Evolutionary conservation across 1,284 basidiomycete species (phyloP).

Genomic region (Trichosporon sp.): DNA sequence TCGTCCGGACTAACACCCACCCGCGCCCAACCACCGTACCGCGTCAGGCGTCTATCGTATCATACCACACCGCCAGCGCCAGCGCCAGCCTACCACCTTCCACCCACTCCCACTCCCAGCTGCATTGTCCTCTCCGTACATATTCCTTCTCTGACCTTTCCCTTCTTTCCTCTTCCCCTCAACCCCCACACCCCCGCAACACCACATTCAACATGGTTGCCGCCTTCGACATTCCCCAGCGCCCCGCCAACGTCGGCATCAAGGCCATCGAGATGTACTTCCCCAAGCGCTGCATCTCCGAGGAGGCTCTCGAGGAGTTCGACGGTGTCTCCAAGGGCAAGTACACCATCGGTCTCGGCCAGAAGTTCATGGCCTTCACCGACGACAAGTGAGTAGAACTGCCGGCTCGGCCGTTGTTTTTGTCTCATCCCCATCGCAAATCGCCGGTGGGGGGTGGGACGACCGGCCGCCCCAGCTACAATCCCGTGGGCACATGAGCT

Average conservation of each 20-base stretch:
- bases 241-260: slow-evolving; percentile 87
- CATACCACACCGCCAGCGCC: not conserved
- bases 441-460: not conserved
- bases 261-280: slow-evolving; percentile 92
- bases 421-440: not conserved
- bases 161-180: not conserved
- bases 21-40: not conserved
- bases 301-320: slow-evolving; percentile 88
- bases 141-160: not conserved
- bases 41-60: not conserved
- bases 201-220: slow-evolving; percentile 20
- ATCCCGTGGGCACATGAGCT: not conserved
- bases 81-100: not conserved
- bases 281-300: slow-evolving; percentile 89
- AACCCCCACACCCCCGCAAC: not conserved
- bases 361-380: slow-evolving; percentile 96
- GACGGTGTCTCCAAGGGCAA: slow-evolving; percentile 95
- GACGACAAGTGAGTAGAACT: slow-evolving; percentile 64
- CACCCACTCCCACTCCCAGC: not conserved
- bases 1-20: not conserved
- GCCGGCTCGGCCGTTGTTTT: not conserved
- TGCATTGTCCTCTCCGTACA: not conserved
- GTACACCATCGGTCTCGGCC: slow-evolving; percentile 98
- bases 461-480: not conserved
- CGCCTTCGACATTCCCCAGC: slow-evolving; percentile 50